These are phyloP conservation scores for Amanita phalloides DNA, from an alignment of 768 basidiomycete genomes.

Conservation along the genomic window DNA sequence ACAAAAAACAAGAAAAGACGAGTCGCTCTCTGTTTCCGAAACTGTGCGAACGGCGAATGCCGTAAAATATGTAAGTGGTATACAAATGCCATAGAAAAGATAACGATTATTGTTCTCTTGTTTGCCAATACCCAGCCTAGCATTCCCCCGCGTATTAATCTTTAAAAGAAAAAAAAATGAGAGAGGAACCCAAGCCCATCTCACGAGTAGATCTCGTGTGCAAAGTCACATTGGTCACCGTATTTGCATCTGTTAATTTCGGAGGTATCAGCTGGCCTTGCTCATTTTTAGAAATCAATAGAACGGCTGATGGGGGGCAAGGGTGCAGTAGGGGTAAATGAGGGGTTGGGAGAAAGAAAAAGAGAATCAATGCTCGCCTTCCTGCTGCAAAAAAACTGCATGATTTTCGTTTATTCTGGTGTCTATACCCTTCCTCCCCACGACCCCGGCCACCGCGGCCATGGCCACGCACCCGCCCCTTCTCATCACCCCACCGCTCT, in stretches of 20 bases:
- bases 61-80: conserved; percentile 11
- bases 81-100: conserved; percentile 10
- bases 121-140: background rate
- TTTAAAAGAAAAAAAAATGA: background rate
- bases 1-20: background rate
- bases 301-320: conserved; percentile 7
- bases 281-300: conserved; percentile 23
- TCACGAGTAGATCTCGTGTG: conserved; percentile 42
- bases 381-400: conserved; percentile 87
- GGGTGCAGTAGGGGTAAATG: background rate
- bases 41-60: background rate
- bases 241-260: conserved; percentile 73
- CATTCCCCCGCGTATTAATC: background rate
- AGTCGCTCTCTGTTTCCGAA: background rate
- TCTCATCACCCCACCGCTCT: conserved; percentile 32
- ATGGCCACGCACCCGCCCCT: conserved; percentile 37
- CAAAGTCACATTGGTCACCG: conserved; percentile 81
- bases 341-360: background rate
- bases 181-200: no score
- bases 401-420: conserved; percentile 69
- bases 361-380: conserved; percentile 68
- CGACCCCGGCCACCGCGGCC: conserved; percentile 47
- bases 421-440: conserved; percentile 54
- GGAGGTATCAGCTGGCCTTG: conserved; percentile 28
- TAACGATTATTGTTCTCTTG: conserved; percentile 1